phyloP scores from a whole-genome alignment of 148 eudicot species.

The Simmondsia chinensis region DNA sequence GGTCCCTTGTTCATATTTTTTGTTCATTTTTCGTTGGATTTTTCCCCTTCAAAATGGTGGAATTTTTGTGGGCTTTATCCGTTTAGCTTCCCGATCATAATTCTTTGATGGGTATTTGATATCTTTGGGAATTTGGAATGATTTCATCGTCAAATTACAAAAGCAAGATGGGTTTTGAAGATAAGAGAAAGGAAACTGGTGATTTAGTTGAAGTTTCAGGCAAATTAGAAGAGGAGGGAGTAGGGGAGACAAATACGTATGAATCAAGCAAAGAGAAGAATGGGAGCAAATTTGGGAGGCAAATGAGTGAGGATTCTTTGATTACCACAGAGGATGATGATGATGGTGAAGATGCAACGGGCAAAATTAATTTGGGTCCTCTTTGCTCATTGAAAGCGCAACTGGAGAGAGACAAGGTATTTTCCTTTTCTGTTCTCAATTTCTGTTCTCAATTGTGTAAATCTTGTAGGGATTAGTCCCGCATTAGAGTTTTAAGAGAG shows the following conservation, averaged over 20 bases:
- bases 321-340: conserved; percentile 37
- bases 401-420: conserved; percentile 83
- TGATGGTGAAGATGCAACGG: conserved; percentile 53
- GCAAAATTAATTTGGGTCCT: conserved; percentile 71
- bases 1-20: not conserved
- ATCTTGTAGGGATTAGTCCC: too few relatives aligned
- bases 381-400: conserved; percentile 65
- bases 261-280: conserved; percentile 22
- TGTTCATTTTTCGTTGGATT: not conserved
- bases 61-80: not conserved
- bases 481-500: too few relatives aligned
- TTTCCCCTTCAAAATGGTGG: not conserved
- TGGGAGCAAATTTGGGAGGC: conserved; percentile 30
- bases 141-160: conserved; percentile 28
- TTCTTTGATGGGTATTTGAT: conserved; percentile 22
- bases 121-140: conserved; percentile 29
- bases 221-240: conserved; percentile 7
- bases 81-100: not conserved
- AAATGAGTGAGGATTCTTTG: conserved; percentile 48
- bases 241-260: conserved; percentile 17
- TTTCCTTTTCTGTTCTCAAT: not conserved
- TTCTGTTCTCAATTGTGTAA: not conserved
- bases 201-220: conserved; percentile 15
- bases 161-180: conserved; percentile 55
- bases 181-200: conserved; percentile 21